Evolutionary conservation across 768 basidiomycete genomes (phyloP), one percentile per base, ranked within the genome.

Genomic region (Clitopilus passeckerianus): DNA sequence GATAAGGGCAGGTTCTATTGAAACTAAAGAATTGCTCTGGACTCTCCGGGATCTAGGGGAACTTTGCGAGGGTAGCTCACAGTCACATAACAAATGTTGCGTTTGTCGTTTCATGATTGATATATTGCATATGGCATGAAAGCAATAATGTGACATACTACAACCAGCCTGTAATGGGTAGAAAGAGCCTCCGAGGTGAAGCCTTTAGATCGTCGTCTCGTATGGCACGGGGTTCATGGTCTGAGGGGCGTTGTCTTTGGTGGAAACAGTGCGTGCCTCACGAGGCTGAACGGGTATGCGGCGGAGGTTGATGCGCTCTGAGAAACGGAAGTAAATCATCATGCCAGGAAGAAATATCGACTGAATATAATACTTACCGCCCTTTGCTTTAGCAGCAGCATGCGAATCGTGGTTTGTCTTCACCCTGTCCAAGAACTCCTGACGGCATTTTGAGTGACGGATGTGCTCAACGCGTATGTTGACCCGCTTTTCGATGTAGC

Each of bases 401-500:
- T 91, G 93, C 64, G 86, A 85, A 20, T 81, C 82, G 62, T 91
- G 90, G 82, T 98, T 98, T 65, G 80, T 76, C 85, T 96, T 91
- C 70, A 98, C 97, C 66, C 97, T 83, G 76, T 93, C 91, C 73
- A 97, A 80, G 80, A 99, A 99, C 77, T 98, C 96, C 77, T 95
- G 89, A 70, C 96, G 86, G 77, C 96, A 98, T 78, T 93, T 93
- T 68, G 95, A 98, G 86, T 98, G 96, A 70, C 78, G 85, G 74
- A 96, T 79, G 80, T 98, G 96, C 82, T 98, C 96, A 69, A 95
- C 84, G 64, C 93, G 91, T 80, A 97, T 78, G 87, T 98, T 99
- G 76, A 99, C 96, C 60, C 96, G 92, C 84, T 99, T 99, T 82
- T 98, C 95, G 59, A 99, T 78, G 88, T 96, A 99, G 67, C 97